Conservation (phyloP, 768 basidiomycete genomes). For the Strobilomyces echinocephalus region DNA sequence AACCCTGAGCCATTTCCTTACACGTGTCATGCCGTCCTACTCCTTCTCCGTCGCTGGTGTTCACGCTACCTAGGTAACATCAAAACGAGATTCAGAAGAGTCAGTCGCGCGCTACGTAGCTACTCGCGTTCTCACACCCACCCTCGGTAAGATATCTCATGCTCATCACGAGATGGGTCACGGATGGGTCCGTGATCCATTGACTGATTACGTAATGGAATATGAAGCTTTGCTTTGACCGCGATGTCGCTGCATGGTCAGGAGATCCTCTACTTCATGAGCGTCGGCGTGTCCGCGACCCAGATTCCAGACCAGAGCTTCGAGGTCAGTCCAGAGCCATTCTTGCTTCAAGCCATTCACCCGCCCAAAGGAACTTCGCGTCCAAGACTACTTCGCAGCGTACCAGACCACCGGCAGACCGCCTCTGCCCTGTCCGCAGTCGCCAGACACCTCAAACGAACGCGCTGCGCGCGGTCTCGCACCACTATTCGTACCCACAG, state of each 20-base stretch:
- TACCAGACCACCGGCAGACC: constrained; percentile 44
- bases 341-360: neutral
- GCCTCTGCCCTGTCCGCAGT: constrained; percentile 45
- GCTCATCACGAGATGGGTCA: no score
- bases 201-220: constrained; percentile 11
- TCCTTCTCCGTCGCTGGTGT: no score
- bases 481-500: constrained; percentile 46
- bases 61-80: no score
- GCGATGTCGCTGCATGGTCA: constrained; percentile 12
- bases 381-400: constrained; percentile 49
- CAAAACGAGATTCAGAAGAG: no score
- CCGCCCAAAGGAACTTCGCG: constrained; percentile 45
- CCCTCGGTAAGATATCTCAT: no score
- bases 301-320: constrained; percentile 19
- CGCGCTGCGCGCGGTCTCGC: constrained; percentile 45
- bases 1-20: no score
- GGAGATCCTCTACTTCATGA: constrained; percentile 27
- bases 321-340: constrained; percentile 19
- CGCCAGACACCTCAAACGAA: constrained; percentile 41
- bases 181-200: no score
- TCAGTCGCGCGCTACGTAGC: no score
- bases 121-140: no score
- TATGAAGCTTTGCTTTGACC: neutral
- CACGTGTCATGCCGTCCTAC: no score
- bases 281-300: constrained; percentile 17